Conservation (phyloP, 1,284 basidiomycete genomes). For the Naganishia liquefaciens region DNA sequence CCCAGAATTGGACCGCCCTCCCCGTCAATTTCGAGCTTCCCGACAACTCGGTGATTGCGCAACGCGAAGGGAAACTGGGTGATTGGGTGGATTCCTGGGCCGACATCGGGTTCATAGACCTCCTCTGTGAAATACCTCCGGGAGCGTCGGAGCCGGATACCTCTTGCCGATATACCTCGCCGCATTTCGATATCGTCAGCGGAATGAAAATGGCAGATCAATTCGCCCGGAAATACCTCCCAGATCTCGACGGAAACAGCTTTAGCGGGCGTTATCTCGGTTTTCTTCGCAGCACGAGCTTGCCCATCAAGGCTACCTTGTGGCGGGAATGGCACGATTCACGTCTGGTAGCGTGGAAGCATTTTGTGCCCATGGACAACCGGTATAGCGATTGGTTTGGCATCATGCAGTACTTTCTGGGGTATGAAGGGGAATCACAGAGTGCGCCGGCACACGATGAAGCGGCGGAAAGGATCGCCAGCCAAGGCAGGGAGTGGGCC, state of each 20-base stretch:
- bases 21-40: conserved; percentile 16
- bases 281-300: conserved; percentile 18
- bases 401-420: conserved; percentile 23
- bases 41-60: conserved; percentile 11
- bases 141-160: conserved; percentile 1
- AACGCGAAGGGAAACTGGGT: conserved; percentile 17
- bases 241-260: conserved; percentile 25
- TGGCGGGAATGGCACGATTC: conserved; percentile 24
- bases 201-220: conserved; percentile 12
- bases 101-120: conserved; percentile 18
- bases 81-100: conserved; percentile 18
- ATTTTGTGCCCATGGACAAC: conserved; percentile 21
- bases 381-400: conserved; percentile 19
- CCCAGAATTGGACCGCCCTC: conserved; percentile 16
- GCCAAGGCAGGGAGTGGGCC: conserved; percentile 13
- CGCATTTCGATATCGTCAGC: conserved; percentile 7
- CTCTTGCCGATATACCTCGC: conserved; percentile 11
- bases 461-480: conserved; percentile 10
- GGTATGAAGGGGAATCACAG: conserved; percentile 8
- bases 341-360: conserved; percentile 18
- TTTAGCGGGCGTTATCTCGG: conserved; percentile 21
- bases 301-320: conserved; percentile 20
- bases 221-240: conserved; percentile 16
- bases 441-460: conserved; percentile 8
- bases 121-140: conserved; percentile 15